A percentile compares a stretch with the other conserved stretches of the same genome.
Conservation (phyloP, 345 rosid species). For the Gossypium mustelinum region DNA sequence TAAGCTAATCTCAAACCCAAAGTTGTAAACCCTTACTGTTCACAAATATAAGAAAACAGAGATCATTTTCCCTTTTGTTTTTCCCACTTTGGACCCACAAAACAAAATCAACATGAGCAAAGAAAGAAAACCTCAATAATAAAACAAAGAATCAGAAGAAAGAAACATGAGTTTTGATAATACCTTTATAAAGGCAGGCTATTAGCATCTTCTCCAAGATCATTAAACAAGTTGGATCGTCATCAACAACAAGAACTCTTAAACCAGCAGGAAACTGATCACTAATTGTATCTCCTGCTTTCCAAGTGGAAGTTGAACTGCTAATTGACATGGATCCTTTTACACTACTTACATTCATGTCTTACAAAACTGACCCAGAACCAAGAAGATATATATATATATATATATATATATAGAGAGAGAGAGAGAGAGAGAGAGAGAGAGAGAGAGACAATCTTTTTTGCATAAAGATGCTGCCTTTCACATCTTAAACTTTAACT, state of each 20-base stretch:
- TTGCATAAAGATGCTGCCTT: slow-evolving; percentile 1
- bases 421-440: slow-evolving; percentile 15
- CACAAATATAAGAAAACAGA: slow-evolving; percentile 18
- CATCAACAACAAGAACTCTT: slow-evolving; percentile 88
- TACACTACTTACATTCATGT: slow-evolving; percentile 63
- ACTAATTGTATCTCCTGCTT: slow-evolving; percentile 38
- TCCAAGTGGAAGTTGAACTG: slow-evolving; percentile 50
- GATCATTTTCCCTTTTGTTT: not conserved
- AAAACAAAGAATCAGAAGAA: slow-evolving; percentile 7
- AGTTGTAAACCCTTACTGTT: not conserved
- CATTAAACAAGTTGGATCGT: slow-evolving; percentile 89
- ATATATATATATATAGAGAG: not conserved
- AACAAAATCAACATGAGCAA: slow-evolving; percentile 17
- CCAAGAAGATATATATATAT: not conserved
- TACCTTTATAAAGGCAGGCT: slow-evolving; percentile 80
- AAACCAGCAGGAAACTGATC: slow-evolving; percentile 81
- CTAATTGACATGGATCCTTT: slow-evolving; percentile 65
- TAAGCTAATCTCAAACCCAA: not conserved
- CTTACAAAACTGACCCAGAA: slow-evolving; percentile 24
- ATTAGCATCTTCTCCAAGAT: slow-evolving; percentile 87
- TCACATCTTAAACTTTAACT: slow-evolving; percentile 27
- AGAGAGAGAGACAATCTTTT: slow-evolving; percentile 8
- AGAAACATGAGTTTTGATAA: not conserved
- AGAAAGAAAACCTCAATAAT: not conserved
- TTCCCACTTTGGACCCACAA: not conserved